Evolutionary conservation across 2,329 filamentous ascomycete species (phyloP).

Genomic region (Aspergillus arachidicola): DNA sequence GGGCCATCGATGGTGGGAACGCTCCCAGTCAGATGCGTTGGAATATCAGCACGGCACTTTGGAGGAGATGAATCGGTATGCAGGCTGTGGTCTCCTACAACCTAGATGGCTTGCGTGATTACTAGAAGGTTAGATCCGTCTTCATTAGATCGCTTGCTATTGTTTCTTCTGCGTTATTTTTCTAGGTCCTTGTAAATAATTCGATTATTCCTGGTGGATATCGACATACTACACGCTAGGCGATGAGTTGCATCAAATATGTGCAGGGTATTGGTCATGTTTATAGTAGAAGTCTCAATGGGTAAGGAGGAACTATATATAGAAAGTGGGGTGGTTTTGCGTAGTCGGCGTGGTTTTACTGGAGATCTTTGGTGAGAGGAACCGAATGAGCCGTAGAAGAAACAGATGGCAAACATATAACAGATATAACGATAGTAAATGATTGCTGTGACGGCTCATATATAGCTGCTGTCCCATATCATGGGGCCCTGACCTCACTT

Average conservation of each 20-base stretch:
- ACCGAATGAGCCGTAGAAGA: too few species aligned
- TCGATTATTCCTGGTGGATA: neutral
- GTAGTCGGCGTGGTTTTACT: neutral
- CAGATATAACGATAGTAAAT: too few species aligned
- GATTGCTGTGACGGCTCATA: too few species aligned
- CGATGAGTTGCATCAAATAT: neutral
- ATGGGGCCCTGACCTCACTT: neutral
- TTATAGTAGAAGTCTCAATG: neutral
- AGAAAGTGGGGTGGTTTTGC: neutral
- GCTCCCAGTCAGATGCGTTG: slow-evolving; percentile 30
- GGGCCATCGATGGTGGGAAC: slow-evolving; percentile 42
- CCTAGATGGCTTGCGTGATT: neutral
- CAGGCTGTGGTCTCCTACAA: slow-evolving; percentile 20
- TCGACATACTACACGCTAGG: neutral
- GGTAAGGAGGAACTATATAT: neutral
- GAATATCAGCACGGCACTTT: slow-evolving; percentile 44
- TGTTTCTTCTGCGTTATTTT: neutral
- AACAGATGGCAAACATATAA: too few species aligned
- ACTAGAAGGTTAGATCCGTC: neutral
- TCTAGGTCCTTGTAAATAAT: neutral
- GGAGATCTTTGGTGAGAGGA: too few species aligned
- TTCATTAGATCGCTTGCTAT: neutral
- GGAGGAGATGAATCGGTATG: slow-evolving; percentile 34
- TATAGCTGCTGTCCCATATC: too few species aligned
- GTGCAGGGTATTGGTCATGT: neutral